Evolutionary conservation across 345 rosid genomes (phyloP).

Genomic region (Triadica sebifera): DNA sequence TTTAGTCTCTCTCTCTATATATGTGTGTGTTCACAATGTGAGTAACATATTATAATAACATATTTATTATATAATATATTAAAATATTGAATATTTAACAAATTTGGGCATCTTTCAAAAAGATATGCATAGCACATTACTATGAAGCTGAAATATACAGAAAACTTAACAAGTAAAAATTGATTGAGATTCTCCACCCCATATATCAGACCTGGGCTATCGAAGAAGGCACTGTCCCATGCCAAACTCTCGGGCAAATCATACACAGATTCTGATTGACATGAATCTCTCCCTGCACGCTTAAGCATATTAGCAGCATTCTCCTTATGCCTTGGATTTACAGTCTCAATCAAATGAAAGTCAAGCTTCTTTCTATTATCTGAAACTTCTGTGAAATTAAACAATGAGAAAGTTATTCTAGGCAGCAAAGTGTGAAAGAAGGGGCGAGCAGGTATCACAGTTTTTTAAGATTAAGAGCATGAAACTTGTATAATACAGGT

Average conservation of each 20-base stretch:
- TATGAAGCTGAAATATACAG: background rate
- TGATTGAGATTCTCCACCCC: background rate
- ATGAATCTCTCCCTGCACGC: conserved; percentile 1
- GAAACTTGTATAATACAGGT: too few relatives aligned
- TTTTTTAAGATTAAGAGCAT: background rate
- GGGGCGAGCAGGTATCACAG: too few relatives aligned
- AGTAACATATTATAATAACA: too few relatives aligned
- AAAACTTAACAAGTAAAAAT: background rate
- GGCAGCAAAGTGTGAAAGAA: background rate
- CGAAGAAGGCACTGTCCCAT: conserved; percentile 70
- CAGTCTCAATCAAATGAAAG: background rate
- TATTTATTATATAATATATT: too few relatives aligned
- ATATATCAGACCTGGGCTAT: conserved; percentile 47
- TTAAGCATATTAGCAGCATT: background rate
- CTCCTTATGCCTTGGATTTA: background rate
- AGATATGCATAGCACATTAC: background rate
- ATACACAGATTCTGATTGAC: conserved; percentile 8
- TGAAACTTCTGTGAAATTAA: background rate
- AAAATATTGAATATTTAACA: too few relatives aligned
- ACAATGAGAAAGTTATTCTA: background rate
- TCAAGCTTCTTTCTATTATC: conserved; percentile 25
- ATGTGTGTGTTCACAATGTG: too few relatives aligned
- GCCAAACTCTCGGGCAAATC: conserved; percentile 63
- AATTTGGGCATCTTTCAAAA: too few relatives aligned
- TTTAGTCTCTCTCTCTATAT: too few relatives aligned